A percentile compares a stretch with the other conserved stretches of the same genome.
Conservation (phyloP, 2,329 filamentous ascomycete species). For the Leptodontidium sp. region DNA sequence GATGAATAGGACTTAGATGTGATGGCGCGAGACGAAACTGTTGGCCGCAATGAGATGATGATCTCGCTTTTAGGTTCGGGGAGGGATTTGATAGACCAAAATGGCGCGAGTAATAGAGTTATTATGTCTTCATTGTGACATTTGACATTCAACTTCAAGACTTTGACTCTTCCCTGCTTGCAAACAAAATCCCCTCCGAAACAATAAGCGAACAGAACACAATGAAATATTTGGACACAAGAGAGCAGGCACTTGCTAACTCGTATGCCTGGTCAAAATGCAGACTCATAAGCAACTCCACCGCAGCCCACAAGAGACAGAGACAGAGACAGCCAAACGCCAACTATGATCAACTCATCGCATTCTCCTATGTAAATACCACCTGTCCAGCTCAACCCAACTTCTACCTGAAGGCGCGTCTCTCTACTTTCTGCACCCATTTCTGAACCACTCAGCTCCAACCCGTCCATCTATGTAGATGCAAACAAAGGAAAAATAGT, state of each 20-base stretch:
- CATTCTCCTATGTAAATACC: not conserved
- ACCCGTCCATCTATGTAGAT: slow-evolving; percentile 13
- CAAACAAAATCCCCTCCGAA: not conserved
- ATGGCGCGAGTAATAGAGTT: too few species aligned
- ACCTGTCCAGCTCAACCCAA: not conserved
- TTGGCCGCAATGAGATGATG: too few species aligned
- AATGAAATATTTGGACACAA: not conserved
- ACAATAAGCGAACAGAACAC: not conserved
- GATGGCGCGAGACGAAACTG: too few species aligned
- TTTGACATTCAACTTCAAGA: too few species aligned
- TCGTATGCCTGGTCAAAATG: not conserved
- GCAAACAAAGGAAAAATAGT: slow-evolving; percentile 19
- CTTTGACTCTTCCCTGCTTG: too few species aligned
- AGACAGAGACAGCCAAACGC: not conserved
- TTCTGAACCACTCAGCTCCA: not conserved
- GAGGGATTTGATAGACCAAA: too few species aligned
- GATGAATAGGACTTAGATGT: not conserved
- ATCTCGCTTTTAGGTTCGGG: too few species aligned
- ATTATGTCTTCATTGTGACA: too few species aligned
- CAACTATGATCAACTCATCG: not conserved
- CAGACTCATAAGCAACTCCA: not conserved
- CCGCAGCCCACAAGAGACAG: too few species aligned
- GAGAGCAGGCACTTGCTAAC: not conserved
- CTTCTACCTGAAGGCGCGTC: not conserved
- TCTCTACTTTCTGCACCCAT: not conserved